phyloP scores from a whole-genome alignment of 768 basidiomycete species.

The Sutorius australiensis region DNA sequence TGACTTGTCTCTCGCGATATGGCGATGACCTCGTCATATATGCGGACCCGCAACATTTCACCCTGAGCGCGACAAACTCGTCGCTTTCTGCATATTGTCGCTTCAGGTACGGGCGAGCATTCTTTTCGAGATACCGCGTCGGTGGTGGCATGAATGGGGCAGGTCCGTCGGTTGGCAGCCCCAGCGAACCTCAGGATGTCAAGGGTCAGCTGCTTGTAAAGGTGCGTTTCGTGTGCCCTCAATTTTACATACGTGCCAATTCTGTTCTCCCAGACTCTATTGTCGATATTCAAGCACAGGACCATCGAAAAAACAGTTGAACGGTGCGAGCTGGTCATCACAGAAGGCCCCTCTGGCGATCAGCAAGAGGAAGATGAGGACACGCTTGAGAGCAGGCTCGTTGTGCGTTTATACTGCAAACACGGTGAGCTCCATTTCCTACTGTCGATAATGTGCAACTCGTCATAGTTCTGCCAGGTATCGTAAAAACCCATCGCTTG shows the following conservation, averaged over 20 bases:
- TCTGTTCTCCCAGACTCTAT: slow-evolving; percentile 47
- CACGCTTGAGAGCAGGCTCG: slow-evolving; percentile 64
- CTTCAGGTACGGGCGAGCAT: slow-evolving; percentile 63
- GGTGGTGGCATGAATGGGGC: slow-evolving; percentile 19
- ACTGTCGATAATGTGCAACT: neutral
- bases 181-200: slow-evolving; percentile 41
- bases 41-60: slow-evolving; percentile 56
- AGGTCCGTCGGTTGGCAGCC: slow-evolving; percentile 10
- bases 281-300: slow-evolving; percentile 71
- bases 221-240: slow-evolving; percentile 35
- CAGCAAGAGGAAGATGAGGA: slow-evolving; percentile 42
- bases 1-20: slow-evolving; percentile 75
- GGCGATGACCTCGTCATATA: slow-evolving; percentile 76
- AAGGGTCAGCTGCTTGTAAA: slow-evolving; percentile 70
- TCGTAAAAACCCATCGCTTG: slow-evolving; percentile 78
- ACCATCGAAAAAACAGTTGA: slow-evolving; percentile 76
- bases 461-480: slow-evolving; percentile 43
- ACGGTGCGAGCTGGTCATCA: slow-evolving; percentile 67
- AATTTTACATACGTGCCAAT: neutral
- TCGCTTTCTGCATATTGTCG: slow-evolving; percentile 80
- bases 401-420: slow-evolving; percentile 76
- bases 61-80: slow-evolving; percentile 72
- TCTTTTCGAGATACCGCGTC: slow-evolving; percentile 67
- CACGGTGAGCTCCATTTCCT: slow-evolving; percentile 49
- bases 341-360: slow-evolving; percentile 45